These are phyloP conservation scores for Pichia sp. DNA, from an alignment of 1,139 yeast genomes.

Conservation along the genomic window DNA sequence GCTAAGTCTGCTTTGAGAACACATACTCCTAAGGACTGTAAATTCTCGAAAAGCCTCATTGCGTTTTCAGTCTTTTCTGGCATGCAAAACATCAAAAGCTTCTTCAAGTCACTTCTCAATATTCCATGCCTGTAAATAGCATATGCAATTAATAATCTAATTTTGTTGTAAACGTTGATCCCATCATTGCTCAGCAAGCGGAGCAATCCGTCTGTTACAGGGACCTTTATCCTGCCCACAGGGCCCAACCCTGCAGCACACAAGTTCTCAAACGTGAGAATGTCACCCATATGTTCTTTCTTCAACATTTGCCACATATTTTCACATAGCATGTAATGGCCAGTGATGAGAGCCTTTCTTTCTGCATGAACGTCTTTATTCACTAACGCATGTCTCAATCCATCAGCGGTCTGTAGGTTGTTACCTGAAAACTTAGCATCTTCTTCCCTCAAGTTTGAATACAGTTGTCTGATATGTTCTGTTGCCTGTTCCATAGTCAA, in stretches of 20 bases:
- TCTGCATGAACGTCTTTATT: conserved; percentile 26
- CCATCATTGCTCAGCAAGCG: conserved; percentile 37
- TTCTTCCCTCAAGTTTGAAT: conserved; percentile 23
- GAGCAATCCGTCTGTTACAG: conserved; percentile 62
- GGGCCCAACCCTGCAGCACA: conserved; percentile 58
- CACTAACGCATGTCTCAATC: conserved; percentile 28
- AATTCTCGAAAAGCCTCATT: conserved; percentile 48
- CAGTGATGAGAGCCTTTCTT: conserved; percentile 25
- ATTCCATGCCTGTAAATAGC: conserved; percentile 84
- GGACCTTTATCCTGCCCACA: conserved; percentile 47
- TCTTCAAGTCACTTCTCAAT: conserved; percentile 65
- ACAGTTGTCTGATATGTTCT: conserved; percentile 7
- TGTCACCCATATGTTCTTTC: conserved; percentile 24
- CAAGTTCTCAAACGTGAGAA: conserved; percentile 39
- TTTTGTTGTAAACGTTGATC: conserved; percentile 42
- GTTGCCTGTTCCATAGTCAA: conserved; percentile 16
- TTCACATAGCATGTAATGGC: conserved; percentile 26
- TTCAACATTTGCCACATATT: conserved; percentile 23
- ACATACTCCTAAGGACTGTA: conserved; percentile 50
- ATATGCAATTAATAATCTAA: conserved; percentile 73
- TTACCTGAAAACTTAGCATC: conserved; percentile 22
- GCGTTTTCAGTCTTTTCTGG: conserved; percentile 49
- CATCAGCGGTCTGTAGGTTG: conserved; percentile 26
- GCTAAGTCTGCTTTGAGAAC: conserved; percentile 48
- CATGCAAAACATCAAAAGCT: conserved; percentile 60